phyloP scores from a whole-genome alignment of 495 filamentous ascomycete genomes.

The Neurospora sp. region DNA sequence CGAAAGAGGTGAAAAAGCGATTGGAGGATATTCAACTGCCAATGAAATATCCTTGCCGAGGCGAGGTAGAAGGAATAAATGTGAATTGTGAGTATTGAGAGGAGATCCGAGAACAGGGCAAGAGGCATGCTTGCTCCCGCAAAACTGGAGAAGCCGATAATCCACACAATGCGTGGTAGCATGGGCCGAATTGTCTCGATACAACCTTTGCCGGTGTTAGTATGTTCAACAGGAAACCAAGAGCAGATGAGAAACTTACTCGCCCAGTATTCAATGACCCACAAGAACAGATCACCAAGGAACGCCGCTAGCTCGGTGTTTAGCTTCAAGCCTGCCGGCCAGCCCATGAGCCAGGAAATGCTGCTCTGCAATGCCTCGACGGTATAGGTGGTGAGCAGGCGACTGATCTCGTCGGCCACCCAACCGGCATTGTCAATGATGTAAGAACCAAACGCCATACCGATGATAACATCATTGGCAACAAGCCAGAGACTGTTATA shows the following conservation, averaged over 20 bases:
- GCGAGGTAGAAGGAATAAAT: conserved; percentile 98
- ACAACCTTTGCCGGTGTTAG: conserved; percentile 40
- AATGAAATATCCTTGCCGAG: conserved; percentile 92
- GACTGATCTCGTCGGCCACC: conserved; percentile 75
- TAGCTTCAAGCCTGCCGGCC: conserved; percentile 95
- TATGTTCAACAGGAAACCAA: background rate
- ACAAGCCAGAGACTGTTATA: conserved; percentile 99
- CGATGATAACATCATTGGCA: conserved; percentile 97
- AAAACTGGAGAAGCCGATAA: conserved; percentile 91
- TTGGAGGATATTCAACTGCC: conserved; percentile 92
- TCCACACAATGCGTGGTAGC: conserved; percentile 78
- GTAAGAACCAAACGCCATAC: conserved; percentile 90
- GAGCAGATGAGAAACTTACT: conserved; percentile 39
- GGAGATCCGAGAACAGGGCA: conserved; percentile 86
- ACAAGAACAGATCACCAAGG: conserved; percentile 87
- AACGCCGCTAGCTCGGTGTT: conserved; percentile 93
- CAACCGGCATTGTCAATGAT: conserved; percentile 89
- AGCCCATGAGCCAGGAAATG: conserved; percentile 93
- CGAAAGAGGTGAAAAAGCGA: conserved; percentile 97
- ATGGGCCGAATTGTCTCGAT: conserved; percentile 66
- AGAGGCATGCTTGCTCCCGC: conserved; percentile 96
- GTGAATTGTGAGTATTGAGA: conserved; percentile 86
- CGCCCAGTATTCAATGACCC: conserved; percentile 98
- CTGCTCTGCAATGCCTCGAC: conserved; percentile 81
- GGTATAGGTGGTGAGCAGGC: conserved; percentile 69